Conservation (phyloP, 805 yeast species). For the Ogataea ganodermae region DNA sequence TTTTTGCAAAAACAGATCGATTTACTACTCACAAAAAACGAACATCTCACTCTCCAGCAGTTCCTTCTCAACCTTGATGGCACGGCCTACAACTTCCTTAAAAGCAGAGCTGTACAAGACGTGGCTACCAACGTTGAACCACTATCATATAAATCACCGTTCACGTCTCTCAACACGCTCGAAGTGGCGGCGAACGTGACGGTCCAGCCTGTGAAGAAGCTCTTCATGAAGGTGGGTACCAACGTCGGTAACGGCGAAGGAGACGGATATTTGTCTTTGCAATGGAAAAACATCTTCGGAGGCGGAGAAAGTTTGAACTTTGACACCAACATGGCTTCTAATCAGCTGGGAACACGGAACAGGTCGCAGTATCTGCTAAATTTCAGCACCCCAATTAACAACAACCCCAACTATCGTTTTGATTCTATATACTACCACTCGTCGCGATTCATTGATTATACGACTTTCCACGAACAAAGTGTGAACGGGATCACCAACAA, state of each 20-base stretch:
- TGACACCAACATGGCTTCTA: constrained; percentile 45
- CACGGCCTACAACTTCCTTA: constrained; percentile 44
- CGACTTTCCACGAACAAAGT: constrained; percentile 45
- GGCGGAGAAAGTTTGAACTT: constrained; percentile 55
- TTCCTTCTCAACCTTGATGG: constrained; percentile 45
- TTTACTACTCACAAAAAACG: constrained; percentile 44
- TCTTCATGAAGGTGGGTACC: constrained; percentile 89
- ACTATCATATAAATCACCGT: constrained; percentile 18
- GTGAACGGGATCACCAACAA: constrained; percentile 46
- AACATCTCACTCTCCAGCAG: constrained; percentile 39
- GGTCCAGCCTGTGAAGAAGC: constrained; percentile 62
- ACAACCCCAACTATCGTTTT: constrained; percentile 42
- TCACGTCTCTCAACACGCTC: constrained; percentile 24
- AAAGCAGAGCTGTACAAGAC: constrained; percentile 45
- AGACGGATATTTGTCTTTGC: constrained; percentile 84
- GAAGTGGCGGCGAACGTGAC: constrained; percentile 32
- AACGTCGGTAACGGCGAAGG: constrained; percentile 97
- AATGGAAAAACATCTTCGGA: constrained; percentile 57
- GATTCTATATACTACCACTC: constrained; percentile 45
- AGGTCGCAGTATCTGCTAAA: constrained; percentile 51
- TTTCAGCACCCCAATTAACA: constrained; percentile 47
- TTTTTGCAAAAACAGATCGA: constrained; percentile 49
- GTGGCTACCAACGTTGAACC: constrained; percentile 38
- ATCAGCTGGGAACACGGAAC: constrained; percentile 48
- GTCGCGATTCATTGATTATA: constrained; percentile 49